Base-by-base conservation (phyloP, 306 rosid genomes). In the Sesbania bispinosa region DNA sequence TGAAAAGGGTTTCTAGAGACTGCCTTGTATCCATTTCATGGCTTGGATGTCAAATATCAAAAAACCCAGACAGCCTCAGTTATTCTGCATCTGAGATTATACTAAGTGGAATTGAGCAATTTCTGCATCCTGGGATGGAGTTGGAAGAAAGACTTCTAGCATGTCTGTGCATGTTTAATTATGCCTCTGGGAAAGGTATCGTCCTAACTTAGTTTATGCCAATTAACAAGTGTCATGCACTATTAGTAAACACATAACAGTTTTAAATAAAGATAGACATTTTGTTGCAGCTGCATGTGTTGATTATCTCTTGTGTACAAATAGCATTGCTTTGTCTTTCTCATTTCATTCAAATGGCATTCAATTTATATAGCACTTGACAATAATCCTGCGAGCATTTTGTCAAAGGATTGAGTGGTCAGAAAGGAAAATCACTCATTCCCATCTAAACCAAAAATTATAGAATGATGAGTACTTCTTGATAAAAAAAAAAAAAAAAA, bases 131-230 rank as follows among this genome's bases (percentile, higher is more conserved):
- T 27, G 96, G 96, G 66, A 51, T 78, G 62, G 96, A 85, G 71
- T 83, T 88, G 64, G 96, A 90, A 65, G 91, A 88, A 66, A 79
- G 93, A 54, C 91, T 90, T 82, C 76, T 90, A 53, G 91, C 93
- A 47, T 90, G 96, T 66, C 81, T 87, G 33, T 88, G 93, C 81
- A 80, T 88, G 78, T 90, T 74, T 65, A 85, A 86, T 75, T 85
- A 87, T 77, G 85, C 96, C 38, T 80, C 96, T 32, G 96, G 96
- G 3, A 90, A 82, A 86, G 96, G 96, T 89, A 83, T 75, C 66
- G 16, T 54, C 27, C 19, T 67, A 67, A 46, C 67, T 3, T 38
- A 27, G 30, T 35, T 26, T 26, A 51, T 67, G 46, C 46, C 58
- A 46, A 29, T 30, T 15, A 62, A 62, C 14, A 73, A 60, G 14